Evolutionary conservation across 2,329 filamentous ascomycete species (phyloP).

Genomic region (Bipolaris bicolor): DNA sequence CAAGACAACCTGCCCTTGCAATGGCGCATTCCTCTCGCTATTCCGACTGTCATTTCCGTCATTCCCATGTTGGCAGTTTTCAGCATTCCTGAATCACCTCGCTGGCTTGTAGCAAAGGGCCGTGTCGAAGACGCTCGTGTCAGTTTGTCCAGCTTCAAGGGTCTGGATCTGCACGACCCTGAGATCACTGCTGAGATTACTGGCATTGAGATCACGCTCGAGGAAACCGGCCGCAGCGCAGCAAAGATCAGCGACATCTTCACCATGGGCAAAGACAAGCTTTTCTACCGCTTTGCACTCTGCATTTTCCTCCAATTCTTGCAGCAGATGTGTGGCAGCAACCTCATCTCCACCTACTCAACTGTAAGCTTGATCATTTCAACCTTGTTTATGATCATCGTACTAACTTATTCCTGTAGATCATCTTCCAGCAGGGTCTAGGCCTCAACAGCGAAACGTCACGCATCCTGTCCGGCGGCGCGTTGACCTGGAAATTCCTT

Average conservation of each 20-base stretch:
- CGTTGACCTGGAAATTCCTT: conserved; percentile 63
- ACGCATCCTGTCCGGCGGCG: conserved; percentile 67
- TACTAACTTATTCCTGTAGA: conserved; percentile 27
- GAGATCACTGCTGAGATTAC: conserved; percentile 69
- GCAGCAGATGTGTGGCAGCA: conserved; percentile 59
- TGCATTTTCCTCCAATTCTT: conserved; percentile 59
- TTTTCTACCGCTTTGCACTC: conserved; percentile 65
- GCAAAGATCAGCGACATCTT: conserved; percentile 63
- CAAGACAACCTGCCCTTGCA: conserved; percentile 63
- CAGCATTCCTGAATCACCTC: conserved; percentile 73
- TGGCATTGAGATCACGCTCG: conserved; percentile 60
- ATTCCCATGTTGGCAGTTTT: conserved; percentile 63
- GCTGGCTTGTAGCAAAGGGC: conserved; percentile 71
- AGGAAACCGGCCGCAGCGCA: conserved; percentile 61
- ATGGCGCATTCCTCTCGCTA: conserved; percentile 73
- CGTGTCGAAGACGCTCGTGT: conserved; percentile 68
- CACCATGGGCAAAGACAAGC: conserved; percentile 66
- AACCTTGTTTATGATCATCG: conserved; percentile 20
- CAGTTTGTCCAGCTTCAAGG: conserved; percentile 51
- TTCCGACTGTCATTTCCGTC: conserved; percentile 63
- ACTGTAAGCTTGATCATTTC: conserved; percentile 56
- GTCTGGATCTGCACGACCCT: conserved; percentile 46
- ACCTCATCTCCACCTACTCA: conserved; percentile 58
- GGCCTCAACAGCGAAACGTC: conserved; percentile 57
- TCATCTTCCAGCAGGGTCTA: conserved; percentile 52